Evolutionary conservation across 2,329 filamentous ascomycete species (phyloP), one percentile per base, ranked within the genome.

Genomic region (Penicillium corylophilum): DNA sequence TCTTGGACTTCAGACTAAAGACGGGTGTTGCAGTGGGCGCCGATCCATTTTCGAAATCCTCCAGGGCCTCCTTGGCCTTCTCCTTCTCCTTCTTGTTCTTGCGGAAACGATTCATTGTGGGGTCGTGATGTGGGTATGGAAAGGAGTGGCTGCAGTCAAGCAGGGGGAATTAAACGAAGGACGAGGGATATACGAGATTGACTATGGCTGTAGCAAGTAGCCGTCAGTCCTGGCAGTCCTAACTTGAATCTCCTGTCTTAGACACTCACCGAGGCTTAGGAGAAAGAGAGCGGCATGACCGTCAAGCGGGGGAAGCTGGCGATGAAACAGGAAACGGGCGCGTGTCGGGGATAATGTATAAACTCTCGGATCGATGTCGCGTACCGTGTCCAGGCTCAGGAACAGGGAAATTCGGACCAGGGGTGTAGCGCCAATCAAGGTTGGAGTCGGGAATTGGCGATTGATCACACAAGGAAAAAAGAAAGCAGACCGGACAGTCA

Each of bases 1-100:
- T 79, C 70, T 81, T 83, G 42, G 70, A 59, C 54, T 69, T 72
- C 40, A 69, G 61, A 26, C 62, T 64, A 31, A 73, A 65, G 7
- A 67, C 59, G 22, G 70, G 62, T 2, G 13, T 40, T 38, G 35
- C 9, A 15, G 41, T 52, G 7, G 46, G 24, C 8, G 53, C 36
- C 4, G 70, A 52, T 7, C 62, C 60, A 49, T 86, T 83, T 20
- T 68, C 65, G 22, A 55, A 35, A 13, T 53, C 59, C 29, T 64
- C 66, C 52, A 45, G 47, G 41, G 52, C 50, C 33, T 67, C 64
- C 55, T 65, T 67, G 48, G 54, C 46, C 57, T 69, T 70, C 54
- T 65, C 35, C 35, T 38, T 38, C 16, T 38, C 53, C 65, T 74
- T 75, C 59, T 71, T 75, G 44, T 64, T 63, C 45, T 69, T 74